Base-by-base conservation (phyloP, 2,329 filamentous ascomycete species). In the Xylaria sp. region DNA sequence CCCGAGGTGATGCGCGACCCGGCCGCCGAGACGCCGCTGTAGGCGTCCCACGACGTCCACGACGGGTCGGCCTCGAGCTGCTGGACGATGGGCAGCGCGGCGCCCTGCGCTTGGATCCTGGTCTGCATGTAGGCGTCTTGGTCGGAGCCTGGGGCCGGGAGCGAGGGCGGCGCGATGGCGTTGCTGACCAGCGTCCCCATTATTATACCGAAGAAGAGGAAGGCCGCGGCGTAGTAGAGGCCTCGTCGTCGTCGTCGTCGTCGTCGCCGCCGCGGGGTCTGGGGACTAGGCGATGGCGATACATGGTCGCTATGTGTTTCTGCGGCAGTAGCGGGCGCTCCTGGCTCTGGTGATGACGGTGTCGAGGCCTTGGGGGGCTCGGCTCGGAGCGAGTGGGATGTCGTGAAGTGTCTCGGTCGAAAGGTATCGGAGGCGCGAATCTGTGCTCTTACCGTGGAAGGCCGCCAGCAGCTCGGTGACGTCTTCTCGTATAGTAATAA, bases 1-100 rank as follows among this genome's bases (percentile, higher is more conserved):
- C 82, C 83, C 0, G 80, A 81, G 0, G 82, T 84, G 25, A 86
- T 75, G 57, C 72, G 73, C 65, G 68, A 18, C 51, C 5, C 6
- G 6, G 51, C 16, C 5, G 27, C 16, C 25, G 27, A 2, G 9
- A 68, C 18, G 16, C 67, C 78, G n/a, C 65, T 71, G 76, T 84
- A 85, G 25, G 83, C 82, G 63, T 82, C 80, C 81, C 82, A 82
- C 12, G 77, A 77, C 16, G 66, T 70, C 80, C 80, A 83, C 8
- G 73, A 65, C 5, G 81, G 80, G 74, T 87, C 85, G 9, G 79
- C 74, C 23, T 80, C 77, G 2, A 88, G 79, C 18, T 81, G 76
- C 63, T 81, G 81, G 6, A 88, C 84, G 69, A 87, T 75, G 58
- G 85, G 83, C 2, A 88, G 81, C 32, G 80, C 75, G 37, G 81